phyloP scores from a whole-genome alignment of 768 basidiomycete genomes.

The Multifurca ochricompacta region DNA sequence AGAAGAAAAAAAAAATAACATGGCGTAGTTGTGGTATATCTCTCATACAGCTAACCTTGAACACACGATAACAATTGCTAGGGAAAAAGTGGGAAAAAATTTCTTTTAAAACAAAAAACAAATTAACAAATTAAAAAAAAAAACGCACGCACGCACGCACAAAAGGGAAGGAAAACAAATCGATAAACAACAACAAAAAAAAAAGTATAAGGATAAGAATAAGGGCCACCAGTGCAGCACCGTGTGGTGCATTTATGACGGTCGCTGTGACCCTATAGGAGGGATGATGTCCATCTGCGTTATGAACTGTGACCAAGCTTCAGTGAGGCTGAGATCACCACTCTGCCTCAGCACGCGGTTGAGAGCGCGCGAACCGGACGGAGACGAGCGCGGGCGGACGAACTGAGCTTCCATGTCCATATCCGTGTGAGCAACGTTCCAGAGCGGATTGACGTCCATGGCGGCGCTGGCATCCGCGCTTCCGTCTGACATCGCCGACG shows the following conservation, averaged over 20 bases:
- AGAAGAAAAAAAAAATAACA: no score
- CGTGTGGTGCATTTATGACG: background rate
- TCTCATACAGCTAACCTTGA: no score
- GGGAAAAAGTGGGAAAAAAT: no score
- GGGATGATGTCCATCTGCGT: constrained; percentile 10
- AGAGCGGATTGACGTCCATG: background rate
- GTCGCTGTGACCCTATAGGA: background rate
- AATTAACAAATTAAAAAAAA: no score
- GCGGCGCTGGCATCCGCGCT: background rate
- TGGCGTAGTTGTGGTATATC: no score
- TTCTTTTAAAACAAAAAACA: no score
- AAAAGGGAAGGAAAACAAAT: no score
- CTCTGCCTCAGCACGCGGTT: constrained; percentile 18
- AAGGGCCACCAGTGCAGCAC: background rate
- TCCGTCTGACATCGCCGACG: background rate
- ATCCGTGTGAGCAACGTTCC: constrained; percentile 4
- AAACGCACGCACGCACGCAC: no score
- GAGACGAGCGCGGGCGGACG: background rate
- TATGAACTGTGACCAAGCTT: constrained; percentile 16
- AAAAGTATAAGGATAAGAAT: no score
- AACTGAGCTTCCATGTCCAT: background rate
- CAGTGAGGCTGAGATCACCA: constrained; percentile 14
- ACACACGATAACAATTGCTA: no score
- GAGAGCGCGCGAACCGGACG: background rate
- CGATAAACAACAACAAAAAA: background rate